phyloP scores from a whole-genome alignment of 495 filamentous ascomycete genomes.

The Penicillium roqueforti region DNA sequence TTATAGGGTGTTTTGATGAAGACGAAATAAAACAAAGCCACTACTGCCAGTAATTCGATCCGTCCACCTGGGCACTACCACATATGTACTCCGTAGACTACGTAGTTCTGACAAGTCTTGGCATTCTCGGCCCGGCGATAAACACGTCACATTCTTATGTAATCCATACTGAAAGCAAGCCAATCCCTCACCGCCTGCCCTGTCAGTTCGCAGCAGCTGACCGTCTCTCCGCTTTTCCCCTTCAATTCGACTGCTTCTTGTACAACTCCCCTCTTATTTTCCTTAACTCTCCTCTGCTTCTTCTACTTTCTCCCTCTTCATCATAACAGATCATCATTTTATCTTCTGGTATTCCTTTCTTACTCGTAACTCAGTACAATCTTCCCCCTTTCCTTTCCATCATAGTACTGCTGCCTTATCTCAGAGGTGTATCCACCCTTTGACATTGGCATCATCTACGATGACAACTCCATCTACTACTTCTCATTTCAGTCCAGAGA shows the following conservation, averaged over 20 bases:
- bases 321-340: conserved; percentile 12
- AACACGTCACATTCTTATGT: conserved; percentile 6
- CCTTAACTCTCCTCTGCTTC: conserved; percentile 5
- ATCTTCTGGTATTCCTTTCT: conserved; percentile 5
- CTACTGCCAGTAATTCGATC: too few relatives aligned
- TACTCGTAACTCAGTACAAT: background rate
- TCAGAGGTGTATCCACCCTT: conserved; percentile 5
- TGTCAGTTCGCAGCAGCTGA: conserved; percentile 7
- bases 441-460: conserved; percentile 13
- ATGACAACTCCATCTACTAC: conserved; percentile 34
- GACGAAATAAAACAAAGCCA: background rate
- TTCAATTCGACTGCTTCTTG: conserved; percentile 6
- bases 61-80: too few relatives aligned
- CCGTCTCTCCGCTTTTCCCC: conserved; percentile 11
- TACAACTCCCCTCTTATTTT: conserved; percentile 13
- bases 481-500: conserved; percentile 53
- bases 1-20: background rate
- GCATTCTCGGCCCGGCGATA: background rate
- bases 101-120: background rate
- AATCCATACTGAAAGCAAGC: too few relatives aligned
- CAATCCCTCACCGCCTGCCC: conserved; percentile 3
- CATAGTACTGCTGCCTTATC: conserved; percentile 5
- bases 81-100: too few relatives aligned
- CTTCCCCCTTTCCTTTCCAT: background rate
- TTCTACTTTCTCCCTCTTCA: conserved; percentile 9